A percentile compares a stretch with the other conserved stretches of the same genome.
These are phyloP conservation scores for Tetrapisispora namnaoensis DNA, from an alignment of 805 yeast species.

Conservation along the genomic window DNA sequence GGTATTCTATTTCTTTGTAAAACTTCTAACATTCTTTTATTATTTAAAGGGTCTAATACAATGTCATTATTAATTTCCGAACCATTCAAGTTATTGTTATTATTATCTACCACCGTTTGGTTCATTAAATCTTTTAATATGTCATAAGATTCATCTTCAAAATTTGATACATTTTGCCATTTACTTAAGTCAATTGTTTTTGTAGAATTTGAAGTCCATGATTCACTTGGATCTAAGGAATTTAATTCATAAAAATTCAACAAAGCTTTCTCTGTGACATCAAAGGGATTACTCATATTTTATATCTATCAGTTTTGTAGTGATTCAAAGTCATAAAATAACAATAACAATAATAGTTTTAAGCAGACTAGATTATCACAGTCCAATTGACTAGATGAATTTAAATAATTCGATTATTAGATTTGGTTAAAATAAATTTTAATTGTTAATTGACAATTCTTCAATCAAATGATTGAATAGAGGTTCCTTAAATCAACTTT, in stretches of 20 bases:
- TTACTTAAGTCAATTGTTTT: conserved; percentile 16
- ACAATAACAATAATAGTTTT: no score
- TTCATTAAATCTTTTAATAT: conserved; percentile 24
- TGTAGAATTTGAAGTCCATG: conserved; percentile 31
- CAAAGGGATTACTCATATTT: conserved; percentile 8
- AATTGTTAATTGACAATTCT: no score
- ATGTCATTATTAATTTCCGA: conserved; percentile 13
- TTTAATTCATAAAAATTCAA: conserved; percentile 36
- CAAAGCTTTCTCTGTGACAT: conserved; percentile 20
- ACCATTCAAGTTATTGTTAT: conserved; percentile 12
- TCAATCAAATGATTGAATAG: no score
- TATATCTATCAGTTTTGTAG: background rate
- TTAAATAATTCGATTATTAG: no score
- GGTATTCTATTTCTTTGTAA: conserved; percentile 34
- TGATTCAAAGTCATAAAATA: background rate
- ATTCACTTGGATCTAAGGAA: conserved; percentile 32
- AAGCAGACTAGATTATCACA: no score
- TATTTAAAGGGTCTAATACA: conserved; percentile 49
- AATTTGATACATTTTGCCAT: conserved; percentile 18
- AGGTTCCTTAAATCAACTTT: no score
- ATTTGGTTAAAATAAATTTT: no score
- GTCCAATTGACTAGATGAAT: no score
- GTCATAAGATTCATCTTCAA: conserved; percentile 27
- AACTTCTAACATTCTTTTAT: conserved; percentile 31
- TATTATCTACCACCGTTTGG: conserved; percentile 21